phyloP scores from a whole-genome alignment of 2,329 filamentous ascomycete species.

The Pseudogymnoascus destructans region DNA sequence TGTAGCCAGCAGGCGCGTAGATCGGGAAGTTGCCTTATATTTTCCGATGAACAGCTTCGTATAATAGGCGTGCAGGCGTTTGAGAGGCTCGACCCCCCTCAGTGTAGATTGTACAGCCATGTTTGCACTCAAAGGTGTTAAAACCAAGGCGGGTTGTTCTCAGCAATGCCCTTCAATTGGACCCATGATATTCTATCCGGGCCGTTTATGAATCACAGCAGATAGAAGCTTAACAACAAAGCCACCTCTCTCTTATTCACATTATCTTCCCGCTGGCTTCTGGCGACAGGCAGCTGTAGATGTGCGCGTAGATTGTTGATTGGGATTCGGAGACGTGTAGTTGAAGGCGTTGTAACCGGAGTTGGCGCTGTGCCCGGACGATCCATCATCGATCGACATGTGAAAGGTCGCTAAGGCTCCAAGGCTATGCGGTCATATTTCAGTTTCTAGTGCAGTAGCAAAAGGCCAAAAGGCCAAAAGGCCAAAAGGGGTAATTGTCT shows the following conservation, averaged over 20 bases:
- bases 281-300: not conserved
- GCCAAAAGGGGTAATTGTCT: not conserved
- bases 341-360: not conserved
- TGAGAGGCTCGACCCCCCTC: slow-evolving; percentile 51
- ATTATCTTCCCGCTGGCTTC: not conserved
- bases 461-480: not conserved
- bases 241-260: not conserved
- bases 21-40: slow-evolving; percentile 52
- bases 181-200: slow-evolving; percentile 2
- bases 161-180: slow-evolving; percentile 11
- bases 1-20: slow-evolving; percentile 61
- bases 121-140: not conserved
- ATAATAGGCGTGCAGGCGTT: slow-evolving; percentile 50
- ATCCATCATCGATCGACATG: slow-evolving; percentile 1
- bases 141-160: slow-evolving; percentile 6
- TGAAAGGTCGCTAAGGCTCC: not conserved
- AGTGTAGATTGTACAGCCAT: slow-evolving; percentile 90
- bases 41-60: slow-evolving; percentile 37
- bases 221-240: not conserved
- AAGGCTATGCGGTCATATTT: not conserved
- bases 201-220: not conserved
- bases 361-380: not conserved
- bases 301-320: not conserved
- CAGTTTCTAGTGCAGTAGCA: too few relatives aligned
- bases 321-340: not conserved